A percentile compares a stretch with the other conserved stretches of the same genome.
Evolutionary conservation across 148 eudicot genomes (phyloP).

Genomic region (Persicaria maculosa): DNA sequence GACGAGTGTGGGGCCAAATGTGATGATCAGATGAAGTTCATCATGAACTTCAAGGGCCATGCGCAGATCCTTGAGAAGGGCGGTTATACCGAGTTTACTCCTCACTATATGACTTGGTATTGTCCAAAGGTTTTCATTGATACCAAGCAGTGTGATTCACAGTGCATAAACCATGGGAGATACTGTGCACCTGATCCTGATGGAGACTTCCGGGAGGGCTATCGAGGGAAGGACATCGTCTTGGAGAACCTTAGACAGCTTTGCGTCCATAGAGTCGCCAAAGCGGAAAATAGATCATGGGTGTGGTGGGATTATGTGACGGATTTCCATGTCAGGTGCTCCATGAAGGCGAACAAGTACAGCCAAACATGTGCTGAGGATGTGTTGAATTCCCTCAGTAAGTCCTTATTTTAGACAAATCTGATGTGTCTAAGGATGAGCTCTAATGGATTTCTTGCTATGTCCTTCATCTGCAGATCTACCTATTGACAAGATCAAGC

Average conservation of each 20-base stretch:
- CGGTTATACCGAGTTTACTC: slow-evolving; percentile 73
- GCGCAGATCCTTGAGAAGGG: slow-evolving; percentile 88
- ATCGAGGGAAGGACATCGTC: slow-evolving; percentile 86
- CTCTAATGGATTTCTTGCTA: no score
- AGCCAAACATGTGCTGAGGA: slow-evolving; percentile 68
- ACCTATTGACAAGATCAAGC: slow-evolving; percentile 54
- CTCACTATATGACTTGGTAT: slow-evolving; percentile 95
- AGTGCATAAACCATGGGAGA: slow-evolving; percentile 83
- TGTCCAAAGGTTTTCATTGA: slow-evolving; percentile 58
- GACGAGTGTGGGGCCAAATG: slow-evolving; percentile 92
- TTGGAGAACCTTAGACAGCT: slow-evolving; percentile 90
- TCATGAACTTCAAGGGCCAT: slow-evolving; percentile 81
- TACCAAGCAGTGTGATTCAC: slow-evolving; percentile 67
- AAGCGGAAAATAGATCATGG: slow-evolving; percentile 68
- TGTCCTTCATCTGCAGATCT: slow-evolving; percentile 37
- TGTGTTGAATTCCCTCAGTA: slow-evolving; percentile 72
- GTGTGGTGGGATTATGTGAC: slow-evolving; percentile 98
- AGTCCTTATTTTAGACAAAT: slow-evolving; percentile 1
- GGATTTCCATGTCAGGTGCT: slow-evolving; percentile 88
- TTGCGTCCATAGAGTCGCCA: slow-evolving; percentile 77
- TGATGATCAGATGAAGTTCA: slow-evolving; percentile 80
- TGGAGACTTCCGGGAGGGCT: slow-evolving; percentile 69
- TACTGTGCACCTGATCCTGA: slow-evolving; percentile 98
- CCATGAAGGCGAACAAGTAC: slow-evolving; percentile 76
- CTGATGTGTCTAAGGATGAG: no score